Evolutionary conservation across 208 protist species (phyloP), one percentile per base, ranked within the genome.

Genomic region (Acanthamoeba divionensis): DNA sequence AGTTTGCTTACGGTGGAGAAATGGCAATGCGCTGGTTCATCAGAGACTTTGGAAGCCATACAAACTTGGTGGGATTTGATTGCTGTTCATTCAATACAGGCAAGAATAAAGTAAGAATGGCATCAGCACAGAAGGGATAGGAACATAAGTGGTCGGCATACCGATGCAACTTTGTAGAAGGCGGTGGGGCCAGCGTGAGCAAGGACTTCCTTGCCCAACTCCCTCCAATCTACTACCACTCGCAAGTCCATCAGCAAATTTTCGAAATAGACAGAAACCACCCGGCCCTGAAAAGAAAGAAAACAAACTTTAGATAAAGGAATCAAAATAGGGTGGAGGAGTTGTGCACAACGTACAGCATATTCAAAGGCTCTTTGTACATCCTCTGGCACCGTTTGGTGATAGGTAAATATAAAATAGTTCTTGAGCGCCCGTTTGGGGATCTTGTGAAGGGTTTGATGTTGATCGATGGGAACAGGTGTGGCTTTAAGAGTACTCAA

Each of bases 21-120:
- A 21, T 5, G 38, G 44, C 44, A 47, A 79, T 47, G 31, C 67
- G 67, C 21, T 79, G 67, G 36, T 79, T 79, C 67, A 79, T 79
- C 44, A 79, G 67, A 13, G 67, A 38, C 67, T 79, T 79, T 38
- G 67, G 67, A 9, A 79, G 67, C 67, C 67, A 79, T 9, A 79
- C 67, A n/a, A 50, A 33, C n/a, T 9, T 31, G n/a, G 48, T n/a
- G n/a, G n/a, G n/a, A n/a, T n/a, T n/a, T n/a, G n/a, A n/a, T n/a
- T n/a, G n/a, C n/a, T n/a, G n/a, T n/a, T n/a, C n/a, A n/a, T n/a
- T n/a, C n/a, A n/a, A n/a, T n/a, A n/a, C n/a, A n/a, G n/a, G n/a
- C n/a, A n/a, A n/a, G n/a, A n/a, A n/a, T n/a, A n/a, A n/a, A n/a
- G n/a, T n/a, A n/a, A n/a, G n/a, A n/a, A n/a, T n/a, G n/a, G n/a